phyloP scores from a whole-genome alignment of 78 protist species.

The Tieghemostelium lacteum region DNA sequence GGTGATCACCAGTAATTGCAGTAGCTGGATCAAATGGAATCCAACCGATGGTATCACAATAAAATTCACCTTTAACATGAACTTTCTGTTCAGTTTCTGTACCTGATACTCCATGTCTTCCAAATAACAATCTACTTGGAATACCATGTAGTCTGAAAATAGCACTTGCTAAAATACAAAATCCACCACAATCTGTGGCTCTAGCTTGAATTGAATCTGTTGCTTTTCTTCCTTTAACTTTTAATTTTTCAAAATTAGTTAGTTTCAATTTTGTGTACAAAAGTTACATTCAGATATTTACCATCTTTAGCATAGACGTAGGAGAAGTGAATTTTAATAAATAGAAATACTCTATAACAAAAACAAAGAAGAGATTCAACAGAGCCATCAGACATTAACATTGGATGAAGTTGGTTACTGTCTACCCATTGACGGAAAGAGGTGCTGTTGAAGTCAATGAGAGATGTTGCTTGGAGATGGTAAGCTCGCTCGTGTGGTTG shows the following conservation, averaged over 20 bases:
- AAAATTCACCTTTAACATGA: constrained; percentile 66
- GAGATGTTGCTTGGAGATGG: constrained; percentile 17
- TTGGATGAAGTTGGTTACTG: constrained; percentile 52
- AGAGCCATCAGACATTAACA: neutral
- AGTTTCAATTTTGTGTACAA: no score
- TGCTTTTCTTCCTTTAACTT: constrained; percentile 54
- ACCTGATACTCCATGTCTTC: constrained; percentile 41
- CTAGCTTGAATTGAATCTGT: constrained; percentile 29
- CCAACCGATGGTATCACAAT: constrained; percentile 69
- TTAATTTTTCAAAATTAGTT: no score
- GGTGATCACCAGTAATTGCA: constrained; percentile 38
- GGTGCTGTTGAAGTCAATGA: constrained; percentile 12
- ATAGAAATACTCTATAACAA: constrained; percentile 43
- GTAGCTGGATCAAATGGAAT: constrained; percentile 54
- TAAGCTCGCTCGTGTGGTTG: constrained; percentile 18
- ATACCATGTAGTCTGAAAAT: constrained; percentile 50
- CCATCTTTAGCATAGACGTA: constrained; percentile 68
- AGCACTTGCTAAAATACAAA: constrained; percentile 13
- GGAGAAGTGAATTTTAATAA: constrained; percentile 43
- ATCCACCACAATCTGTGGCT: constrained; percentile 70
- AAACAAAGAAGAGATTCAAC: constrained; percentile 44
- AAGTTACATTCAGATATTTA: no score
- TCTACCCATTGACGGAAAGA: constrained; percentile 46
- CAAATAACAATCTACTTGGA: constrained; percentile 44
- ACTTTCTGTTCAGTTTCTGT: constrained; percentile 23